These are phyloP conservation scores for Boletus vinaceobasis DNA, from an alignment of 768 basidiomycete genomes.

Conservation along the genomic window DNA sequence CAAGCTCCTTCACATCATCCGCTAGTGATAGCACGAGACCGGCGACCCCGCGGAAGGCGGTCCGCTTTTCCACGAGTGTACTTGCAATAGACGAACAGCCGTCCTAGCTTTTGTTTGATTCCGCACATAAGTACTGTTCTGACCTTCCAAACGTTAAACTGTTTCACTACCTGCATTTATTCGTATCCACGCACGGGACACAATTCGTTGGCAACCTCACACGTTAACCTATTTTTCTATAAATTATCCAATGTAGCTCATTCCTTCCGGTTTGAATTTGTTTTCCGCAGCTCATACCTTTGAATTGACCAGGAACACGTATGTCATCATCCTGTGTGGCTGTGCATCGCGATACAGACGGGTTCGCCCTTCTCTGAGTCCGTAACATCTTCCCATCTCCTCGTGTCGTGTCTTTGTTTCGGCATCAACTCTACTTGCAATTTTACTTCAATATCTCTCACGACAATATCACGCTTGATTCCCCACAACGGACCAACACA, in stretches of 20 bases:
- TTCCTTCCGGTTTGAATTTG: slow-evolving; percentile 4
- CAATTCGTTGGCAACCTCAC: slow-evolving; percentile 8
- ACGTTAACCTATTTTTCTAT: slow-evolving; percentile 24
- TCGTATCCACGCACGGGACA: slow-evolving; percentile 20
- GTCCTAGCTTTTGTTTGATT: slow-evolving; percentile 8
- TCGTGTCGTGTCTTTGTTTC: slow-evolving; percentile 7
- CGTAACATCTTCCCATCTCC: not conserved
- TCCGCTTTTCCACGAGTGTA: slow-evolving; percentile 55
- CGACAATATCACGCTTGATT: slow-evolving; percentile 9
- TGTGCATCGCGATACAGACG: slow-evolving; percentile 17
- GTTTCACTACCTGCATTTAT: slow-evolving; percentile 21
- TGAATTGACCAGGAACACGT: not conserved
- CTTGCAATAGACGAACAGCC: slow-evolving; percentile 26
- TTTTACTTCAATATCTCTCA: not conserved
- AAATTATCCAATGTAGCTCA: slow-evolving; percentile 34
- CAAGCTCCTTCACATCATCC: slow-evolving; percentile 31
- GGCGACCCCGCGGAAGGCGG: slow-evolving; percentile 53
- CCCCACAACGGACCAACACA: not conserved
- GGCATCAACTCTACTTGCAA: not conserved
- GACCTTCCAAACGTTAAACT: slow-evolving; percentile 4
- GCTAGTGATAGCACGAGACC: slow-evolving; percentile 36
- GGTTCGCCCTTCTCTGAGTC: not conserved
- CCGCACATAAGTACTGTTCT: slow-evolving; percentile 4
- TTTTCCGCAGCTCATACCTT: not conserved
- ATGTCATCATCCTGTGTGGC: slow-evolving; percentile 28